These are phyloP conservation scores for Saccharomycopsis guyanensis DNA, from an alignment of 805 yeast species.

Conservation along the genomic window DNA sequence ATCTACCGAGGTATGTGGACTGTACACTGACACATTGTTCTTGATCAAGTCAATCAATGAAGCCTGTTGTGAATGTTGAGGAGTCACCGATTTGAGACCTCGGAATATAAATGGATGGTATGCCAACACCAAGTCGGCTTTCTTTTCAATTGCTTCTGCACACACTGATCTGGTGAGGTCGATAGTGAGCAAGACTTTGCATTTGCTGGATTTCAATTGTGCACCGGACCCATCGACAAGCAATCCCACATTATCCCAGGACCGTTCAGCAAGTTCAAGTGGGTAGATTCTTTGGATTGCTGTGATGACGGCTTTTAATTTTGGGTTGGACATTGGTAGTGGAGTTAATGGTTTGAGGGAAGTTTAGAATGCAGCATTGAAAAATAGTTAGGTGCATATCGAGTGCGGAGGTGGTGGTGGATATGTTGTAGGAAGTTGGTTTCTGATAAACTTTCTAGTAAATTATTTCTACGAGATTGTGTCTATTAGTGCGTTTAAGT, in stretches of 20 bases:
- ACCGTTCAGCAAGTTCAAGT: constrained; percentile 63
- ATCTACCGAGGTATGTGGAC: constrained; percentile 95
- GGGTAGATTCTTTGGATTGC: constrained; percentile 76
- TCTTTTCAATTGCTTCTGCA: constrained; percentile 64
- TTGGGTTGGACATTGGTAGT: background rate
- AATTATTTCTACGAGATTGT: too few species aligned
- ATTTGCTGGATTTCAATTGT: constrained; percentile 1
- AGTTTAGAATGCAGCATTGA: too few species aligned
- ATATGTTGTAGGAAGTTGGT: too few species aligned
- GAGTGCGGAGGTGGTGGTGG: too few species aligned
- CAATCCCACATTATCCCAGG: constrained; percentile 96
- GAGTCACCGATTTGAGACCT: constrained; percentile 68
- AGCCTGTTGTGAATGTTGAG: constrained; percentile 67
- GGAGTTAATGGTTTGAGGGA: too few species aligned
- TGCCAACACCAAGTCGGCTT: constrained; percentile 60
- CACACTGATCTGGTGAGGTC: constrained; percentile 82
- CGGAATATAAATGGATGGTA: constrained; percentile 93
- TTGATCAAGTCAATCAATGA: constrained; percentile 67
- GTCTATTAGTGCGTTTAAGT: too few species aligned
- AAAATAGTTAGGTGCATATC: too few species aligned
- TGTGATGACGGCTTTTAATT: constrained; percentile 39
- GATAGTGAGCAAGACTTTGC: constrained; percentile 52
- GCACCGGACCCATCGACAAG: constrained; percentile 54
- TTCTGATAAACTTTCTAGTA: too few species aligned
- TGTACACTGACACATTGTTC: constrained; percentile 79